Percentiles rank a stretch among this genome's conserved stretches.
Conservation (phyloP, 345 rosid species). For the Corymbia maculata region DNA sequence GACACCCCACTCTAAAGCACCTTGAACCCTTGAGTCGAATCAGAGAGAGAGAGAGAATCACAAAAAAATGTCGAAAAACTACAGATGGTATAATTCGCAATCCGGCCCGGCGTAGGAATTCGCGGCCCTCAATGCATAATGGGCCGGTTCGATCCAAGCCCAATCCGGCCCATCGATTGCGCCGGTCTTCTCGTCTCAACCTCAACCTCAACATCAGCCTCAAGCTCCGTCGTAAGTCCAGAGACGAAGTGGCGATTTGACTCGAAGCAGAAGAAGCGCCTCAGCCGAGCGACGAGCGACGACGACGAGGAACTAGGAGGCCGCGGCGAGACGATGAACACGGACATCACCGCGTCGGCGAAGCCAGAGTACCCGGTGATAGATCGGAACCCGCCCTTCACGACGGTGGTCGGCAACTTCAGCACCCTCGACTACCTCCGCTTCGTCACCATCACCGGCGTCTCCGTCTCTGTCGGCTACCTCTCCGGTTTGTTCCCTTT, state of each 20-base stretch:
- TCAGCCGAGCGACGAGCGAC: neutral
- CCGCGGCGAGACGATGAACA: conserved; percentile 45
- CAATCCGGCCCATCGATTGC: neutral
- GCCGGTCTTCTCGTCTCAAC: neutral
- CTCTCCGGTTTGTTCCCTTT: conserved; percentile 41
- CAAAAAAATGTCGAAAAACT: neutral
- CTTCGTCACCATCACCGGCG: conserved; percentile 34
- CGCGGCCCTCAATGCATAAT: neutral
- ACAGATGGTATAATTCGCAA: neutral
- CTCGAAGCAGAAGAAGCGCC: neutral
- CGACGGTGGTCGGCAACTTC: conserved; percentile 55
- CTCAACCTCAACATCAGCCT: neutral
- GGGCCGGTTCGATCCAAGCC: neutral
- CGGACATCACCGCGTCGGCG: conserved; percentile 88
- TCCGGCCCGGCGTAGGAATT: neutral
- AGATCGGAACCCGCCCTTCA: conserved; percentile 53
- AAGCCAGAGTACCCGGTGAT: conserved; percentile 86
- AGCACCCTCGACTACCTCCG: conserved; percentile 40
- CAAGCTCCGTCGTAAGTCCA: neutral
- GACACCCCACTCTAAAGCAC: neutral
- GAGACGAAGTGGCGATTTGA: neutral
- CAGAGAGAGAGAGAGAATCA: neutral
- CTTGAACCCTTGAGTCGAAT: neutral
- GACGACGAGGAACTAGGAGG: neutral
- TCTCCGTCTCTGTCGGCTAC: conserved; percentile 87